Evolutionary conservation across 495 filamentous ascomycete genomes (phyloP).

Genomic region (Aspergillus haitiensis): DNA sequence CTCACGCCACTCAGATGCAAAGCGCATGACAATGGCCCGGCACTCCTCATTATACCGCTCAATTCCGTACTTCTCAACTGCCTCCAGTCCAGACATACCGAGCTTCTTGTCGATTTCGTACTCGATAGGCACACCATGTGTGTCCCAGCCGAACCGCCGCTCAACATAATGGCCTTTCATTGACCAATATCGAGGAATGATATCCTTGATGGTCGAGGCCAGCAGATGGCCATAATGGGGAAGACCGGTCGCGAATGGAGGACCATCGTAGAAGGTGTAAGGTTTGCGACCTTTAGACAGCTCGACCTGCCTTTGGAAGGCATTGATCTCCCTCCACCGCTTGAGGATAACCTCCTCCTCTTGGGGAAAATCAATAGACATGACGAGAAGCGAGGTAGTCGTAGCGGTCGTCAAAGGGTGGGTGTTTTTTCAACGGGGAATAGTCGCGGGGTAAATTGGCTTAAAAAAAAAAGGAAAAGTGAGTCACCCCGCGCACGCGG

Average conservation of each 20-base stretch:
- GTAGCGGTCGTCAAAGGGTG: conserved; percentile 24
- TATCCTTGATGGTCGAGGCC: conserved; percentile 96
- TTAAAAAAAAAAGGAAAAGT: conserved; percentile 28
- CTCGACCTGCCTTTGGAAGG: conserved; percentile 76
- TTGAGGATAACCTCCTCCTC: conserved; percentile 81
- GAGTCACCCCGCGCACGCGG: conserved; percentile 40
- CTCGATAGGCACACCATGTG: conserved; percentile 93
- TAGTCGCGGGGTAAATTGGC: conserved; percentile 30
- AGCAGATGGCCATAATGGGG: conserved; percentile 97
- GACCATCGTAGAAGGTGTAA: conserved; percentile 67
- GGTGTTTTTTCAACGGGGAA: conserved; percentile 16
- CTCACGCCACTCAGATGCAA: conserved; percentile 81
- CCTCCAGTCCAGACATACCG: conserved; percentile 82
- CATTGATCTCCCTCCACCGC: conserved; percentile 86
- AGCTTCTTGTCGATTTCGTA: conserved; percentile 99
- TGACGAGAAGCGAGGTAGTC: conserved; percentile 31
- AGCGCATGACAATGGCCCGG: conserved; percentile 91
- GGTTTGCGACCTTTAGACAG: conserved; percentile 68
- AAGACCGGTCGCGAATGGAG: conserved; percentile 67
- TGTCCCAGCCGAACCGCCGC: conserved; percentile 78
- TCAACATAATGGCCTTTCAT: conserved; percentile 92
- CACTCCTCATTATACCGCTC: conserved; percentile 93
- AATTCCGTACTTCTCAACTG: conserved; percentile 83
- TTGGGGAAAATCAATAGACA: conserved; percentile 90
- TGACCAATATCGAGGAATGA: conserved; percentile 95